Base-by-base conservation (phyloP, 1,139 yeast genomes). In the Zygoascus sp. region DNA sequence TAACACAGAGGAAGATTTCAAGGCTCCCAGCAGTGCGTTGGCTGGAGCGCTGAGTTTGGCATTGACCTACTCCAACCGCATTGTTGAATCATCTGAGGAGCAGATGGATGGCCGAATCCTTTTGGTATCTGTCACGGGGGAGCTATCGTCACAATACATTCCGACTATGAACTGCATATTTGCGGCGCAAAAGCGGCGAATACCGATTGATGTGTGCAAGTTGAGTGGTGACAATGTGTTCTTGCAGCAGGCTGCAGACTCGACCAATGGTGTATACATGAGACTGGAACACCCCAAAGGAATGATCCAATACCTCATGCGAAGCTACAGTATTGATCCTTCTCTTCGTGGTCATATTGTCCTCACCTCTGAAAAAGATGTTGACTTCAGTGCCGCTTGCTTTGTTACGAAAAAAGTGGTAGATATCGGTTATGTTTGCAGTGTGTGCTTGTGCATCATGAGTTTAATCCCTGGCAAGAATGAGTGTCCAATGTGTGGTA, bases 81-180 rank as follows among this genome's bases (percentile, higher is more conserved):
- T 80, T 22, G 52, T 56, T 9, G 54, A 53, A 15, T 48, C 52
- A 5, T 50, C 53, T 5, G 59, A 54, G 25, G 65, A 58, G 32
- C 32, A 38, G 40, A 69, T 85, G 65, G 81, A 81, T 54, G 79
- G 96, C 0, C 69, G 97, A 45, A 74, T 92, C 9, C 65, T 94
- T 53, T 77, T 89, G 5, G 73, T 92, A 2, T 82, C 87, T 47
- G 83, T 85, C 16, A 81, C 83, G 53, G 89, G 83, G 53, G 94
- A 88, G 56, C 80, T 81, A 48, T 80, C 88, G 17, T 72, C 88
- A 46, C 87, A 87, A 51, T 94, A 94, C 64, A 87, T 92, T 37
- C 87, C 97, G 3, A 81, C 89, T 42, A 94, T 94, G 98, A 94
- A 94, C 65, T 77, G 94, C 55, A 90, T 92, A 38, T 94, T 94